These are phyloP conservation scores for Recurvomyces mirabilis DNA, from an alignment of 495 filamentous ascomycete species.

Conservation along the genomic window DNA sequence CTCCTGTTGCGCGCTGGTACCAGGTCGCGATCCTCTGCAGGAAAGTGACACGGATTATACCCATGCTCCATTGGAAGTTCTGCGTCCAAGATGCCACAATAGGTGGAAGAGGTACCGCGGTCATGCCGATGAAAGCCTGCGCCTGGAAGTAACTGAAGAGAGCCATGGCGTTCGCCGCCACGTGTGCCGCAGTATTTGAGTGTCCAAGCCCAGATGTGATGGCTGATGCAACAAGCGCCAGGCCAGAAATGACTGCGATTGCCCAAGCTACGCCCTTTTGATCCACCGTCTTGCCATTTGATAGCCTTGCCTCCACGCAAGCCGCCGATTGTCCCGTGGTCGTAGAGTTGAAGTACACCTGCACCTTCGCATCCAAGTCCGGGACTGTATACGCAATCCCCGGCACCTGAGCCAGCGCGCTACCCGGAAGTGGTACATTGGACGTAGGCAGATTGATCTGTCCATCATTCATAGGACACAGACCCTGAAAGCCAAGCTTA, in stretches of 20 bases:
- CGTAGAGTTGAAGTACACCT: slow-evolving; percentile 61
- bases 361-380: slow-evolving; percentile 82
- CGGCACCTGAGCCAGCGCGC: slow-evolving; percentile 54
- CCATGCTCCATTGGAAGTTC: slow-evolving; percentile 98
- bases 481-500: slow-evolving; percentile 50
- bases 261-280: slow-evolving; percentile 81
- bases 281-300: slow-evolving; percentile 88
- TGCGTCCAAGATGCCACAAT: slow-evolving; percentile 92
- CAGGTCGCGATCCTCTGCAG: slow-evolving; percentile 82
- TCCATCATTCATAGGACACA: slow-evolving; percentile 90
- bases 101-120: slow-evolving; percentile 72
- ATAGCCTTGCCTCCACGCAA: slow-evolving; percentile 80
- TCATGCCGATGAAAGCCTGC: slow-evolving; percentile 90
- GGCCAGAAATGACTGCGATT: slow-evolving; percentile 72
- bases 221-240: slow-evolving; percentile 54
- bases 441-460: slow-evolving; percentile 60
- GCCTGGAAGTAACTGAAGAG: slow-evolving; percentile 94
- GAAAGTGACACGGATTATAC: slow-evolving; percentile 81
- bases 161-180: slow-evolving; percentile 84
- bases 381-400: slow-evolving; percentile 80
- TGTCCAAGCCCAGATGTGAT: slow-evolving; percentile 40
- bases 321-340: slow-evolving; percentile 52
- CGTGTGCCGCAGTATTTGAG: slow-evolving; percentile 93
- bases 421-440: slow-evolving; percentile 47
- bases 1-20: slow-evolving; percentile 93